Conservation (phyloP, 176 grass and related monocot species). For the Cenchrus americanus region DNA sequence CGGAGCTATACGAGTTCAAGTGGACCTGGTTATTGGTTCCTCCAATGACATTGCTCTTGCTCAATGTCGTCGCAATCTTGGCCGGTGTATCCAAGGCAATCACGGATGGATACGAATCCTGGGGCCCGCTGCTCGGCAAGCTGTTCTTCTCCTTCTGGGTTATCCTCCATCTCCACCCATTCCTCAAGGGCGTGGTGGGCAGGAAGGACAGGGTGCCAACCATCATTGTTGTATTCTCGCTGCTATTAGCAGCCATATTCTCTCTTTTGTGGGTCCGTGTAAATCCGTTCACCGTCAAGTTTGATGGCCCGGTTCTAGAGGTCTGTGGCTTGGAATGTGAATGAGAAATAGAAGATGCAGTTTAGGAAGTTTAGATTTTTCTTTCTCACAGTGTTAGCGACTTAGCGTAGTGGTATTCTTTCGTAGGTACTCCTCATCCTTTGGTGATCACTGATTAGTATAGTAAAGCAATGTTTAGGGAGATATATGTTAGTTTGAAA, state of each 20-base stretch:
- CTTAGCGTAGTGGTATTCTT: slow-evolving; percentile 30
- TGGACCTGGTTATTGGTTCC: slow-evolving; percentile 37
- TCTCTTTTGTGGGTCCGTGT: slow-evolving; percentile 50
- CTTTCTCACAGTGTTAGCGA: background rate
- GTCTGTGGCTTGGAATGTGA: slow-evolving; percentile 39
- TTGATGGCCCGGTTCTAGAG: slow-evolving; percentile 40
- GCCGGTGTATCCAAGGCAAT: slow-evolving; percentile 34
- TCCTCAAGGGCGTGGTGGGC: slow-evolving; percentile 42
- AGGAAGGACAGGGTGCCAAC: slow-evolving; percentile 37
- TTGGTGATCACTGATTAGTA: background rate
- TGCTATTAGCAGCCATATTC: slow-evolving; percentile 43
- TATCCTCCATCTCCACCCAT: slow-evolving; percentile 42
- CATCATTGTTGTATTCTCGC: slow-evolving; percentile 40
- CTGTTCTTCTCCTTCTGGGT: slow-evolving; percentile 48
- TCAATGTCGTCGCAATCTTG: slow-evolving; percentile 14
- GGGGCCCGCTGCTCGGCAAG: slow-evolving; percentile 36
- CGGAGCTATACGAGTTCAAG: slow-evolving; percentile 34
- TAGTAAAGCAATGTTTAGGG: slow-evolving; percentile 23
- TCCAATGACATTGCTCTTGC: slow-evolving; percentile 30
- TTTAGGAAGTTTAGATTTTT: background rate
- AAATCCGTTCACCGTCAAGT: slow-evolving; percentile 6
- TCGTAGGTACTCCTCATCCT: background rate
- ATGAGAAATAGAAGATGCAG: slow-evolving; percentile 14
- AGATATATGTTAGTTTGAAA: slow-evolving; percentile 16
- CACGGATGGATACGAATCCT: slow-evolving; percentile 35